Evolutionary conservation across 2,329 filamentous ascomycete genomes (phyloP).

Genomic region (Alternaria triticina): DNA sequence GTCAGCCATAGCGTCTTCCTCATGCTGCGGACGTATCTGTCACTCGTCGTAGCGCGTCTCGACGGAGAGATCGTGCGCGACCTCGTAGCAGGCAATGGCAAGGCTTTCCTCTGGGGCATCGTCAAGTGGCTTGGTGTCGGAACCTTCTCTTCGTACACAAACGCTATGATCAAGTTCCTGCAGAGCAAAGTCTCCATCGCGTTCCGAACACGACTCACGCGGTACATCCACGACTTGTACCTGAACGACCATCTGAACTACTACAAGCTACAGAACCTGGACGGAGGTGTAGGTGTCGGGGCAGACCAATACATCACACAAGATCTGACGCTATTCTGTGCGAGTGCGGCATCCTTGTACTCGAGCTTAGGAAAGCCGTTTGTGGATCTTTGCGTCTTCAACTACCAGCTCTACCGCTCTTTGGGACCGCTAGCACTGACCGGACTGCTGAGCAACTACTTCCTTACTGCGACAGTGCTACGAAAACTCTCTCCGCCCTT

Average conservation of each 20-base stretch:
- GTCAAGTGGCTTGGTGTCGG: conserved; percentile 95
- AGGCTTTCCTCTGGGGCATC: conserved; percentile 85
- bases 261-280: conserved; percentile 91
- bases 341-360: conserved; percentile 88
- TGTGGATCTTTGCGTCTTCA: conserved; percentile 97
- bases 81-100: conserved; percentile 92
- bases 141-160: conserved; percentile 93
- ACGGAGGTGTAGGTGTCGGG: conserved; percentile 88
- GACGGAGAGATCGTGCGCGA: conserved; percentile 97
- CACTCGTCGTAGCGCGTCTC: conserved; percentile 86
- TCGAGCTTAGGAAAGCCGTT: conserved; percentile 97
- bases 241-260: conserved; percentile 94
- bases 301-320: conserved; percentile 98
- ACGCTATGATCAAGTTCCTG: conserved; percentile 98
- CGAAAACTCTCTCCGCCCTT: conserved; percentile 91
- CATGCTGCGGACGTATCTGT: conserved; percentile 91
- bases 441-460: conserved; percentile 89
- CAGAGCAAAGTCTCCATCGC: conserved; percentile 98
- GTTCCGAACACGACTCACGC: conserved; percentile 90
- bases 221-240: conserved; percentile 97
- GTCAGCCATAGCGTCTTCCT: conserved; percentile 89
- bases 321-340: conserved; percentile 93
- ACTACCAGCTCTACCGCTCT: conserved; percentile 93
- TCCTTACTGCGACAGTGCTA: conserved; percentile 88
- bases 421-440: conserved; percentile 86